A percentile compares a stretch with the other conserved stretches of the same genome.
Evolutionary conservation across 345 rosid genomes (phyloP).

Genomic region (Syzygium grande): DNA sequence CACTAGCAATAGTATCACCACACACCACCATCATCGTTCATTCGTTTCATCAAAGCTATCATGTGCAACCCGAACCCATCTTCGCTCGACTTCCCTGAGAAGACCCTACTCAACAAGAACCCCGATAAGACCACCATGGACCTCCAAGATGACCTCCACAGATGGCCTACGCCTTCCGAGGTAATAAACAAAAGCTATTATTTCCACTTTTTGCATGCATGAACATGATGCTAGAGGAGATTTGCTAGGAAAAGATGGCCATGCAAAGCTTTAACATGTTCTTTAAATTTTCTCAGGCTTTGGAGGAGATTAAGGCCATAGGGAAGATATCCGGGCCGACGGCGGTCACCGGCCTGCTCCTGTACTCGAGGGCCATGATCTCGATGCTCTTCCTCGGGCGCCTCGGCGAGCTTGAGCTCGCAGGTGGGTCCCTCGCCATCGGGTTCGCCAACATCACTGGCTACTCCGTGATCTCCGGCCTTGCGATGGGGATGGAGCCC

Average conservation of each 20-base stretch:
- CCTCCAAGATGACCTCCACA: slow-evolving; percentile 22
- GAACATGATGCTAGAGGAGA: not conserved
- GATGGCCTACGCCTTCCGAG: slow-evolving; percentile 87
- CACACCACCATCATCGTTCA: not conserved
- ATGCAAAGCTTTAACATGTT: not conserved
- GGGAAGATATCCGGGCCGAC: slow-evolving; percentile 92
- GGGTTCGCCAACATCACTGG: slow-evolving; percentile 98
- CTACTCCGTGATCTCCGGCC: slow-evolving; percentile 94
- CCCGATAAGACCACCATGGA: slow-evolving; percentile 20
- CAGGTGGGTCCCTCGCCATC: slow-evolving; percentile 91
- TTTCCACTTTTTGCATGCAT: not conserved
- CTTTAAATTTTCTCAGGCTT: slow-evolving; percentile 36
- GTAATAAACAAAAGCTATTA: slow-evolving; percentile 19
- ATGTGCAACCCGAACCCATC: slow-evolving; percentile 67
- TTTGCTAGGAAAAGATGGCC: not conserved
- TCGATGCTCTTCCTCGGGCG: slow-evolving; percentile 97
- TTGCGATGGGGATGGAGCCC: slow-evolving; percentile 99
- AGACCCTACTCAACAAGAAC: slow-evolving; percentile 23
- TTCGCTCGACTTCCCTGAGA: slow-evolving; percentile 35
- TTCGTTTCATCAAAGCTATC: not conserved
- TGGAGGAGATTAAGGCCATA: slow-evolving; percentile 75
- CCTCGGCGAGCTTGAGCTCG: slow-evolving; percentile 92
- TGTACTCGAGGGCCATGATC: slow-evolving; percentile 91
- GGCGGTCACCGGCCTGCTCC: slow-evolving; percentile 68
- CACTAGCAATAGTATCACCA: not conserved